A percentile compares a stretch with the other conserved stretches of the same genome.
Evolutionary conservation across 2,329 filamentous ascomycete genomes (phyloP).

Genomic region (Cladosporium sphaerospermum): DNA sequence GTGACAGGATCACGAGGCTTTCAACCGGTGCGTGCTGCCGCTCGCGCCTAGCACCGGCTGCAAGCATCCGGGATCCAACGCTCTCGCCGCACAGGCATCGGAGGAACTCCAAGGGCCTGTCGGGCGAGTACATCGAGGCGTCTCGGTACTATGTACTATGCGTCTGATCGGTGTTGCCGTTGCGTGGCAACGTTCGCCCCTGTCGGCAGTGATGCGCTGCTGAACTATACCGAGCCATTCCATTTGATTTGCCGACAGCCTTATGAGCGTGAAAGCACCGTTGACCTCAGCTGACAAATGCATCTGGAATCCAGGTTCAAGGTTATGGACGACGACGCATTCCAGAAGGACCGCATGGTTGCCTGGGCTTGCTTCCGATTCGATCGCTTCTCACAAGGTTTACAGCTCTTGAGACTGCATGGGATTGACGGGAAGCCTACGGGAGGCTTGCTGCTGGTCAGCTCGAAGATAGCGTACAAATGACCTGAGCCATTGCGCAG

Average conservation of each 20-base stretch:
- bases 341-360: constrained; percentile 64
- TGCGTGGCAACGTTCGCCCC: too few species aligned
- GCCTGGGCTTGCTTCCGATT: constrained; percentile 87
- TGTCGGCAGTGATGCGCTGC: too few species aligned
- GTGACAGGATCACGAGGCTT: not conserved
- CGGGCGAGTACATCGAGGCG: too few species aligned
- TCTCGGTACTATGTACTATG: too few species aligned
- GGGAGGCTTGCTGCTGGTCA: constrained; percentile 66
- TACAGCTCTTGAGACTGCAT: constrained; percentile 69
- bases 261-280: too few species aligned
- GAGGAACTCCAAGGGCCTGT: too few species aligned
- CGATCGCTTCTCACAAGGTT: constrained; percentile 69
- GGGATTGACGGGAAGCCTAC: constrained; percentile 55
- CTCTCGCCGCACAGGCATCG: too few species aligned
- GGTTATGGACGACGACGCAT: constrained; percentile 78
- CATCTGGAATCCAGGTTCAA: constrained; percentile 56
- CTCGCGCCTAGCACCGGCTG: constrained; percentile 4
- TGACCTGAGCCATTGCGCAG: not conserved
- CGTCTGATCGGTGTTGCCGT: too few species aligned
- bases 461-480: constrained; percentile 11
- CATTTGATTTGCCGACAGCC: too few species aligned
- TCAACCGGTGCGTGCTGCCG: not conserved
- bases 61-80: not conserved
- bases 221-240: too few species aligned
- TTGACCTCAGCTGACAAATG: not conserved